Conservation (phyloP, 352 stramenopile genomes). For the Phytophthora boehmeriae region DNA sequence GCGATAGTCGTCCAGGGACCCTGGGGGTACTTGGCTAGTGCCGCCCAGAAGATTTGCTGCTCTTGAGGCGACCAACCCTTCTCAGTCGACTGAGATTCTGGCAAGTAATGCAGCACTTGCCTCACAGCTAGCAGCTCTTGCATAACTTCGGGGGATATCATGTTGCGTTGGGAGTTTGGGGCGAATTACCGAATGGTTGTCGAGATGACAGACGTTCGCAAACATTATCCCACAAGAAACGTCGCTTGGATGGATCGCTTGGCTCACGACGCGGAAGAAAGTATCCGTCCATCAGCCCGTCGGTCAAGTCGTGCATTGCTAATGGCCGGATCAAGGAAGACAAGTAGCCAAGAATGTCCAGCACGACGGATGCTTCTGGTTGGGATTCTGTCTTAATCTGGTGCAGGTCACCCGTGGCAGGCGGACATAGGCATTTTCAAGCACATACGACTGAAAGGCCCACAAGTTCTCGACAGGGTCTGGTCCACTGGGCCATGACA, state of each 20-base stretch:
- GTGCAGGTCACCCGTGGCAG: too few relatives aligned
- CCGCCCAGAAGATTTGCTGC: constrained; percentile 45
- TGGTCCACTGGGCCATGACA: too few relatives aligned
- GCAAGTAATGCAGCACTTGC: constrained; percentile 45
- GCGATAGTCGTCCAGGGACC: constrained; percentile 59
- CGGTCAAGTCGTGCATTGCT: constrained; percentile 13
- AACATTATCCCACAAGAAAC: background rate
- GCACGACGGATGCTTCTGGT: background rate
- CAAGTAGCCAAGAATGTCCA: background rate
- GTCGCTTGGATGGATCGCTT: constrained; percentile 8
- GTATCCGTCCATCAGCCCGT: background rate
- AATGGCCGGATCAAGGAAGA: background rate
- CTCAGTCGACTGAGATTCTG: constrained; percentile 33
- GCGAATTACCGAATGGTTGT: constrained; percentile 28
- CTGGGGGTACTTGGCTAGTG: constrained; percentile 45
- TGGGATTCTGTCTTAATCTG: too few relatives aligned
- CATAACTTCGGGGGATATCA: constrained; percentile 47
- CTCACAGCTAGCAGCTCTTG: constrained; percentile 40
- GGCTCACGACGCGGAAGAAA: constrained; percentile 11
- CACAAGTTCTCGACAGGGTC: too few relatives aligned
- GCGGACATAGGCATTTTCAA: too few relatives aligned
- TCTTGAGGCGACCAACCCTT: constrained; percentile 36
- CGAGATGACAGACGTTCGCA: background rate
- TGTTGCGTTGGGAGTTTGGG: constrained; percentile 6
- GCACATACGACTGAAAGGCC: too few relatives aligned